These are phyloP conservation scores for Heliamphora exappendiculata DNA, from an alignment of 148 eudicot species.

Conservation along the genomic window DNA sequence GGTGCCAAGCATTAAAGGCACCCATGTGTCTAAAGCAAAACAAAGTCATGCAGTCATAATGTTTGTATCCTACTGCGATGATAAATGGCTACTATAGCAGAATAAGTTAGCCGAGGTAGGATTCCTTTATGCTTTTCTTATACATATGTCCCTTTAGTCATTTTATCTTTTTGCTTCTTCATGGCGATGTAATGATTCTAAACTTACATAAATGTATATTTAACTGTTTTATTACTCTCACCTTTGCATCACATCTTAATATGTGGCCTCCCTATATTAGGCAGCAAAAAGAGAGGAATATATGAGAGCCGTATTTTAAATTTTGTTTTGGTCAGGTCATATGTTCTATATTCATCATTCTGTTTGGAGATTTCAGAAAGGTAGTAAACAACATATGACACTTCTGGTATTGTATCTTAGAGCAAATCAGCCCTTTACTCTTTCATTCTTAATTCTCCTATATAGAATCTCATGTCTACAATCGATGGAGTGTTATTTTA, in stretches of 20 bases:
- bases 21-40: conserved; percentile 60
- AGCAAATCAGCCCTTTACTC: too few relatives aligned
- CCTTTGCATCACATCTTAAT: conserved; percentile 17
- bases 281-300: background rate
- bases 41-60: conserved; percentile 64
- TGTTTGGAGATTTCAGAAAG: background rate
- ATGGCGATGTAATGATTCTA: conserved; percentile 29
- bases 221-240: conserved; percentile 22
- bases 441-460: background rate
- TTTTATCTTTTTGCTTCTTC: conserved; percentile 21
- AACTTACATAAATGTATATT: conserved; percentile 32
- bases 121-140: conserved; percentile 32
- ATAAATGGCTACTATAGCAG: conserved; percentile 18
- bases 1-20: conserved; percentile 72
- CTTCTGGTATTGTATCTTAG: background rate
- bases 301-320: conserved; percentile 19
- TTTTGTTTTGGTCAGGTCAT: too few relatives aligned
- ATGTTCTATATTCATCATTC: background rate
- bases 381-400: background rate
- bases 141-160: conserved; percentile 17
- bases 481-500: too few relatives aligned
- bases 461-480: too few relatives aligned
- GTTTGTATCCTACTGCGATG: conserved; percentile 16
- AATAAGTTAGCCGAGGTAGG: conserved; percentile 38
- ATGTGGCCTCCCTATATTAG: conserved; percentile 1